These are phyloP conservation scores for Avena atlantica DNA, from an alignment of 176 grass and related monocot genomes.

Conservation along the genomic window DNA sequence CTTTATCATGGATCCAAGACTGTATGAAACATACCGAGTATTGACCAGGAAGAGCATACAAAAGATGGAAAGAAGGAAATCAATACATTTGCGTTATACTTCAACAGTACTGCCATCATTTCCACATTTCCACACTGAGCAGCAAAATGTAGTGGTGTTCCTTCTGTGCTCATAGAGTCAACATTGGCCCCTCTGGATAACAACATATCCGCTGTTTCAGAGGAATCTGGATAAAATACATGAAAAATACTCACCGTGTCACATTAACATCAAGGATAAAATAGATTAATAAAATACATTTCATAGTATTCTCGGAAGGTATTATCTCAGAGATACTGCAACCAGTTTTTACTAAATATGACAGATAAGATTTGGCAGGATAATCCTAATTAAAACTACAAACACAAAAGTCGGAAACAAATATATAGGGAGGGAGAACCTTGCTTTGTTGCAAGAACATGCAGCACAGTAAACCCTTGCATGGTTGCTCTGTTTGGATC, in stretches of 20 bases:
- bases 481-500: background rate
- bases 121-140: background rate
- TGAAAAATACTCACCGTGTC: background rate
- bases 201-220: background rate
- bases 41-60: background rate
- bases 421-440: slow-evolving; percentile 6
- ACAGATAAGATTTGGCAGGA: background rate
- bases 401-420: background rate
- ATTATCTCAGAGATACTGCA: background rate
- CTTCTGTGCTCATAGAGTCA: slow-evolving; percentile 10
- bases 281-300: background rate
- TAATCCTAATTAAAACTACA: background rate
- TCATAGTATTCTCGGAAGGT: background rate
- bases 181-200: slow-evolving; percentile 2
- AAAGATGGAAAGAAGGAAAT: background rate
- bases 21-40: background rate
- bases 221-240: background rate
- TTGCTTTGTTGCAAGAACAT: background rate
- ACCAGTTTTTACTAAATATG: background rate
- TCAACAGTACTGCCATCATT: background rate
- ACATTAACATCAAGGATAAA: slow-evolving; percentile 3
- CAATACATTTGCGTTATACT: background rate
- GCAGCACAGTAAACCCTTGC: slow-evolving; percentile 3
- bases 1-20: background rate
- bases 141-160: background rate